phyloP scores from a whole-genome alignment of 2,329 filamentous ascomycete genomes.

The Pseudogymnoascus sp. region DNA sequence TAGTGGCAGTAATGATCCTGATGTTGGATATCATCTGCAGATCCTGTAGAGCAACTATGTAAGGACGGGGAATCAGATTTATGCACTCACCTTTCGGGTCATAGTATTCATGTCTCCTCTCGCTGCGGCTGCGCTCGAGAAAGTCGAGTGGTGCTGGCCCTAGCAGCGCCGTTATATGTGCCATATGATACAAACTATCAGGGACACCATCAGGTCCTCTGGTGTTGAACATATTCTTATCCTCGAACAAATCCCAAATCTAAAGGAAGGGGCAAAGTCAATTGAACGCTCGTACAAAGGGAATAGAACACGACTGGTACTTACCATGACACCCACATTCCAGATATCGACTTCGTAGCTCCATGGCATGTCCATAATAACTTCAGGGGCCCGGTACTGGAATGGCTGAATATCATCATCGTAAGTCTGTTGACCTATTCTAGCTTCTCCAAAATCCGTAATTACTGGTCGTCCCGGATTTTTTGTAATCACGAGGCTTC shows the following conservation, averaged over 20 bases:
- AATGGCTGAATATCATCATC: constrained; percentile 18
- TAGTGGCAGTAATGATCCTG: not conserved
- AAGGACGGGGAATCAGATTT: not conserved
- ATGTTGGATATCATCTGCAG: not conserved
- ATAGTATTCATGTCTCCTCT: not conserved
- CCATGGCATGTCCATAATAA: constrained; percentile 28
- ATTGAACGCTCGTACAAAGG: not conserved
- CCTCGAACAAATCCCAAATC: constrained; percentile 9
- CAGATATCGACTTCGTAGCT: constrained; percentile 39
- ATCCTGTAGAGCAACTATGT: not conserved
- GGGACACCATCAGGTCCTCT: not conserved
- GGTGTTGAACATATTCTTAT: not conserved
- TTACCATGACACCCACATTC: constrained; percentile 41
- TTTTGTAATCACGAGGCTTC: constrained; percentile 17
- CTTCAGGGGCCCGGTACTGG: constrained; percentile 21
- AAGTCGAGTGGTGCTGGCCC: not conserved
- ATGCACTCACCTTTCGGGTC: not conserved
- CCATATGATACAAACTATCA: not conserved
- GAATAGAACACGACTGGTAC: constrained; percentile 9
- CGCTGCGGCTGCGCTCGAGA: not conserved
- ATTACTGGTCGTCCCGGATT: constrained; percentile 23
- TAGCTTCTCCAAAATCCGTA: constrained; percentile 25
- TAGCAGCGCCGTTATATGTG: not conserved
- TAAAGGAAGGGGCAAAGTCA: not conserved
- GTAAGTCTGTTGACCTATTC: constrained; percentile 14